These are phyloP conservation scores for Gomphus sp. DNA, from an alignment of 1,284 basidiomycete genomes.

Conservation along the genomic window DNA sequence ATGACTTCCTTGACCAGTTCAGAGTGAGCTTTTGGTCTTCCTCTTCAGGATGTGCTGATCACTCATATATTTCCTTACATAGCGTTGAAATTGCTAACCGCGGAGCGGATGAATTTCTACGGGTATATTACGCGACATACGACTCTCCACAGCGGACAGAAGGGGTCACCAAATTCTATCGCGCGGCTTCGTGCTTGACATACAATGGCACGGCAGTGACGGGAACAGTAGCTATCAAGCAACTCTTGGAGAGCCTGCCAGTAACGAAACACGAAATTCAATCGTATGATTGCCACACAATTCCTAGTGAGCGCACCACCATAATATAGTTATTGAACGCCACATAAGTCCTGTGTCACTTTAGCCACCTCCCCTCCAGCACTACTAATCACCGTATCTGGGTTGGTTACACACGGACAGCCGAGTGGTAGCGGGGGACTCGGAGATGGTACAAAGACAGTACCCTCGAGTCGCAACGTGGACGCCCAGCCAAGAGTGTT, in stretches of 20 bases:
- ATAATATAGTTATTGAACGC: not conserved
- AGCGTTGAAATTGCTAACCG: constrained; percentile 76
- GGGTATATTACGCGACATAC: constrained; percentile 70
- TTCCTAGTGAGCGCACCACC: constrained; percentile 52
- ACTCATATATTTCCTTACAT: constrained; percentile 1
- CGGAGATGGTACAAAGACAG: not conserved
- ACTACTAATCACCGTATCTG: constrained; percentile 68
- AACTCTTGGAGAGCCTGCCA: constrained; percentile 62
- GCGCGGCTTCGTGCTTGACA: constrained; percentile 59
- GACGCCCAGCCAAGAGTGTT: constrained; percentile 78
- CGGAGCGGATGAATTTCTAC: constrained; percentile 70
- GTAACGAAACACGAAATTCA: constrained; percentile 72
- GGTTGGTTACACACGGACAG: constrained; percentile 63
- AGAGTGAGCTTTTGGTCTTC: not conserved
- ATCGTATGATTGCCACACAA: constrained; percentile 81
- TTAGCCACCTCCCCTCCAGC: constrained; percentile 67
- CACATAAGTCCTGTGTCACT: constrained; percentile 5
- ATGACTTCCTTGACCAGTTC: constrained; percentile 4
- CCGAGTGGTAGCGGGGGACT: constrained; percentile 27
- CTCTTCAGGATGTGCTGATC: not conserved
- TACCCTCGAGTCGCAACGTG: constrained; percentile 33
- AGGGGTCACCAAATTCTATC: constrained; percentile 71
- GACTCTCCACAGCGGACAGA: constrained; percentile 61
- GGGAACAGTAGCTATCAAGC: constrained; percentile 55
- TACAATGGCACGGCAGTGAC: constrained; percentile 83